These are phyloP conservation scores for Quercus wislizeni DNA, from an alignment of 306 rosid species.

Conservation along the genomic window DNA sequence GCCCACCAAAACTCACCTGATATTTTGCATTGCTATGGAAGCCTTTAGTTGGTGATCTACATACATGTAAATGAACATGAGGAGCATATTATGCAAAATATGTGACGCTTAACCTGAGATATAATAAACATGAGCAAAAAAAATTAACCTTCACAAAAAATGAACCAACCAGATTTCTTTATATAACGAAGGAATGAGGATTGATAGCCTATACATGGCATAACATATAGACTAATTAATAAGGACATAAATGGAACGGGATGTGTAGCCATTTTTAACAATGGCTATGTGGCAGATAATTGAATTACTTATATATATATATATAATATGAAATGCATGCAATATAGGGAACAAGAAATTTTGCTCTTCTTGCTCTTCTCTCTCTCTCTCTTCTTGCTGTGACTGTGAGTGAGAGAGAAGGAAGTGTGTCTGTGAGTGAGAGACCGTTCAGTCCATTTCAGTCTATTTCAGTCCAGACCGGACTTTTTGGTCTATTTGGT, in stretches of 20 bases:
- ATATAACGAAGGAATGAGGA: background rate
- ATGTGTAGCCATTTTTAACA: background rate
- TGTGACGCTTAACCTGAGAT: constrained; percentile 77
- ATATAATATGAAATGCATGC: too few species aligned
- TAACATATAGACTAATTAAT: background rate
- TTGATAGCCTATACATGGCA: background rate
- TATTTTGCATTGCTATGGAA: constrained; percentile 96
- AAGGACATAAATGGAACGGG: background rate
- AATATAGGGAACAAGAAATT: too few species aligned
- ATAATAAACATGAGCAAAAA: constrained; percentile 10
- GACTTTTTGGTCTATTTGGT: too few species aligned
- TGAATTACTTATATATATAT: background rate
- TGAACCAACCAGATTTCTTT: background rate
- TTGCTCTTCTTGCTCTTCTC: background rate
- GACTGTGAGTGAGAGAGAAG: too few species aligned
- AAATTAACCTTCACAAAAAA: constrained; percentile 3
- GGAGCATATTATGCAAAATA: constrained; percentile 60
- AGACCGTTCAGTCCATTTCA: too few species aligned
- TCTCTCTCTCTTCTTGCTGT: too few species aligned
- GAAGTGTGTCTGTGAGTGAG: too few species aligned
- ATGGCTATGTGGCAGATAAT: background rate
- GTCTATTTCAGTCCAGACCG: too few species aligned
- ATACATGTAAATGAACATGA: constrained; percentile 83
- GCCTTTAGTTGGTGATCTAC: constrained; percentile 80
- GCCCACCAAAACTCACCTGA: background rate